Base-by-base conservation (phyloP, 768 basidiomycete species). In the Russula lepida region DNA sequence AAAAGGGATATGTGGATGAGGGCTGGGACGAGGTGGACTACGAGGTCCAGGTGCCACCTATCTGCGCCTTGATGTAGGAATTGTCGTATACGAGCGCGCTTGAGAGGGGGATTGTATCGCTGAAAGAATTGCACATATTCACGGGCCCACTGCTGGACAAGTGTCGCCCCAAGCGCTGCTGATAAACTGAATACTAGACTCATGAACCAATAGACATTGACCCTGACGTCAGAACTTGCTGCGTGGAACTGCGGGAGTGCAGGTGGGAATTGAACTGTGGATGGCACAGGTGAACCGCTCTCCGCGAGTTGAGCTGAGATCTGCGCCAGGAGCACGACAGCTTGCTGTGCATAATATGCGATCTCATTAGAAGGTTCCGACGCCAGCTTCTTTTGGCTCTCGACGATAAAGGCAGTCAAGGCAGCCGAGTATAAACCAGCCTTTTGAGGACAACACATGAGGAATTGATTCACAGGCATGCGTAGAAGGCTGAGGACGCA, bases 1-100 rank as follows among this genome's bases (percentile, higher is more conserved):
- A 80, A 73, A 19, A 81, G 71, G 2, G 79, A 78, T 12, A 78
- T 69, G 62, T 82, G 81, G 19, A 83, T 73, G 21, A 81, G 73
- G 19, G 76, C 70, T 1, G 80, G 81, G 28, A 81, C 76, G 19
- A 71, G 62, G 48, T 76, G 73, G 6, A 81, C 75, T 2, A 81
- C 67, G 2, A 72, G 68, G 15, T 73, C 66, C 70, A 81, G 74
- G 12, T 69, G 67, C 68, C 78, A 81, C 43, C 64, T 66, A n/a
- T 73, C 69, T 27, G 80, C 60, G n/a, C 77, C 77, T 46, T 74
- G 70, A 58, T 74, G 57, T 9, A 60, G 11, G 23, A 52, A 80
- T 7, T 78, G 73, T 13, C 75, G 74, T 2, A 79, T 73, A n/a
- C 78, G 70, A 1, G 77, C 78, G 19, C 75, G 75, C 58, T 60